Evolutionary conservation across 2,329 filamentous ascomycete genomes (phyloP), one percentile per base, ranked within the genome.

Genomic region (Alternaria consortialis): DNA sequence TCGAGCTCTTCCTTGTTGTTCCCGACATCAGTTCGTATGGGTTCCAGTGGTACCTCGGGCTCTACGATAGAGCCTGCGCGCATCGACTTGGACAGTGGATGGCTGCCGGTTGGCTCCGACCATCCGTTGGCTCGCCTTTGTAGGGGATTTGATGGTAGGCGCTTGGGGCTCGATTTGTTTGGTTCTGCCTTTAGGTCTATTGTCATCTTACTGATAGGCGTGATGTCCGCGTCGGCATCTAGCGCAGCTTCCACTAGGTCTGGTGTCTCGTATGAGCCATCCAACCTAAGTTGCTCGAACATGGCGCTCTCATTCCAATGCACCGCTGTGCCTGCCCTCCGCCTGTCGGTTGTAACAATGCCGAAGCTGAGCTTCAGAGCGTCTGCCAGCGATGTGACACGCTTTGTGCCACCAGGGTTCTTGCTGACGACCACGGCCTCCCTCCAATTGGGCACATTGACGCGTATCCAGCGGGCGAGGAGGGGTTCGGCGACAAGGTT

Each of bases 341-440:
- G 70, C 64, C 77, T 86, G 70, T 96, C 93, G 7, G 93, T 96
- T 3, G 92, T 96, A 56, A 99, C 93, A 75, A 99, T 93, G 68
- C 95, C 95, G 71, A 99, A 99, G 83, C 96, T 98, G 70, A 99
- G 87, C 84, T 98, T 98, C 70, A 99, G 82, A 2, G 93, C 93
- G 81, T 99, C 95, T 63, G 95, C 95, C 56, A 99, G 84, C 29
- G 94, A 97, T 13, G 95, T 99, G 39, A 98, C 95, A 67, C 95
- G 88, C 83, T 99, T 99, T 50, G 95, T 98, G 60, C 95, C 95
- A 57, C 95, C 95, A 2, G 95, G 92, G 75, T 99, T 99, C 84
- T 99, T 99, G 76, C 94, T 98, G 23, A 99, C 95, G 15, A 97
- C 94, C 7, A 99, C 95, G 9, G 93, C 93, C 69, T 97, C 90